These are phyloP conservation scores for Cryptosporidium sp. DNA, from an alignment of 169 alveolate genomes.

Conservation along the genomic window DNA sequence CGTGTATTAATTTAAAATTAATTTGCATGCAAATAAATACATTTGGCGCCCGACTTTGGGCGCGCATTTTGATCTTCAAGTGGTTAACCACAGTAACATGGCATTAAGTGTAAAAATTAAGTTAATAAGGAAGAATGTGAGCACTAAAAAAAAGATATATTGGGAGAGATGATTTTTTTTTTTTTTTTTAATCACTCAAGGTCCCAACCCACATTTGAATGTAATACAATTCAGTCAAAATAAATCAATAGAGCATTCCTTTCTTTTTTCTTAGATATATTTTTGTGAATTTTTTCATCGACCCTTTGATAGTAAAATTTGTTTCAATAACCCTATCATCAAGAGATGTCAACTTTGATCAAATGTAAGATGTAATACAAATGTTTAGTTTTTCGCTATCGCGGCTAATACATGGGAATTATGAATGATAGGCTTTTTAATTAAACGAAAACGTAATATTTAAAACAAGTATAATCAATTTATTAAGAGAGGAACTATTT, in stretches of 20 bases:
- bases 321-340: too few species aligned
- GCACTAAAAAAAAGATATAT: too few species aligned
- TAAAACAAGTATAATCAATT: slow-evolving; percentile 9
- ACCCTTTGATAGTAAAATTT: neutral
- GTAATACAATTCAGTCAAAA: neutral
- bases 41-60: slow-evolving; percentile 15
- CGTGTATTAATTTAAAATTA: neutral
- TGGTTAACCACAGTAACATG: slow-evolving; percentile 54
- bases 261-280: neutral
- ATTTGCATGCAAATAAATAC: slow-evolving; percentile 34
- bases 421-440: too few species aligned
- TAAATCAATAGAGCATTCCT: too few species aligned
- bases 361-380: too few species aligned
- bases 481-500: neutral
- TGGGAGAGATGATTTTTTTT: neutral
- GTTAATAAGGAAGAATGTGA: neutral
- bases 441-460: neutral
- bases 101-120: neutral
- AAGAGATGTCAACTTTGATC: too few species aligned
- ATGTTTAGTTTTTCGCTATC: too few species aligned
- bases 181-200: too few species aligned
- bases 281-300: too few species aligned
- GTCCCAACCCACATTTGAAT: neutral
- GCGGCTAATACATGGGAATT: neutral
- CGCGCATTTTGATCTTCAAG: slow-evolving; percentile 65